Evolutionary conservation across 768 basidiomycete species (phyloP), one percentile per base, ranked within the genome.

Genomic region (Cystobasidium onofrii): DNA sequence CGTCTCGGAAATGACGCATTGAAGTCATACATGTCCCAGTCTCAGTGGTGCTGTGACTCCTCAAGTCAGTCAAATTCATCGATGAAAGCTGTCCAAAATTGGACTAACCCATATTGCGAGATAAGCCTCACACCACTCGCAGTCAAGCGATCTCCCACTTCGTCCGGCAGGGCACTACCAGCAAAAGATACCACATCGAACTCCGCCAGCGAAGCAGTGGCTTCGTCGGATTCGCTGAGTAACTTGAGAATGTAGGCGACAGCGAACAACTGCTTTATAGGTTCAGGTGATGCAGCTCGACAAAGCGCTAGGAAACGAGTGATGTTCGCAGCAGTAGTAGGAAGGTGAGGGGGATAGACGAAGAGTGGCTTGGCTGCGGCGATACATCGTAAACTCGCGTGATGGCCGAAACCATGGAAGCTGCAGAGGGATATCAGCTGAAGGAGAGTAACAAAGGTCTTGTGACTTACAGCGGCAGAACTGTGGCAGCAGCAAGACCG

Each of bases 51-150:
- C 57, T 60, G 31, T 15, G 12, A 6, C 4, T 20, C 18, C 4
- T 50, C 12, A 7, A 50, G 20, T 50, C 20, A 50, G 46, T n/a
- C n/a, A 39, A 39, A 20, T 50, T 7, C 46, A 9, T n/a, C 46
- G 46, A 3, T 50, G 7, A 15, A 20, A 20, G 10, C n/a, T 50
- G 9, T 12, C 6, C 7, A 39, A 50, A 20, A 15, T 50, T 50
- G 46, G n/a, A 50, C 46, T 60, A 3, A 60, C 57, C 57, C 57
- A 20, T 60, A 60, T 60, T 60, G 57, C 57, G 57, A 60, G 12
- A 60, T 60, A 29, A 60, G 57, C 57, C 33, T 60, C 2, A 60
- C 57, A 29, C 27, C 27, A 29, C 17, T 27, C 2, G 57, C 57
- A 12, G 57, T 60, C 57, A 60, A 34, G 23, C 57, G 57, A 23